These are phyloP conservation scores for Tolypocladium cylindrosporum DNA, from an alignment of 2,329 filamentous ascomycete genomes.

Conservation along the genomic window DNA sequence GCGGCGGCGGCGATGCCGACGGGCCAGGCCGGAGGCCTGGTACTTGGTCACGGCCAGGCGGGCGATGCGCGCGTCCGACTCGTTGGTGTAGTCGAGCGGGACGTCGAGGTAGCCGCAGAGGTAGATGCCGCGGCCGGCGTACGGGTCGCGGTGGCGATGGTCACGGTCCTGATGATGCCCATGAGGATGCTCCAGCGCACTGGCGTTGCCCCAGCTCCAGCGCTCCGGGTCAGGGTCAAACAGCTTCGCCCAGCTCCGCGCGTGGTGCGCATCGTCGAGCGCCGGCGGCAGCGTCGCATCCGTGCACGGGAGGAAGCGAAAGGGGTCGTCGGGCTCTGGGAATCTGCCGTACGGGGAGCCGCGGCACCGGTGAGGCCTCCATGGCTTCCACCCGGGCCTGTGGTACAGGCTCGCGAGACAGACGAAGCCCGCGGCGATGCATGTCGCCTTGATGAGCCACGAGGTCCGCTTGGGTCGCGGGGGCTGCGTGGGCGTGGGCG, in stretches of 20 bases:
- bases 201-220: conserved; percentile 34
- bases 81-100: conserved; percentile 36
- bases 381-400: not conserved
- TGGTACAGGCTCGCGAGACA: not conserved
- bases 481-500: not conserved
- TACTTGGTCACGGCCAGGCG: conserved; percentile 39
- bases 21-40: conserved; percentile 34
- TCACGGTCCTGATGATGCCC: not conserved
- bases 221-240: conserved; percentile 32
- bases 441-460: not conserved
- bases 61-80: conserved; percentile 29
- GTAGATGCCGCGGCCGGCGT: conserved; percentile 31
- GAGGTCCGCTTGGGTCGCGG: not conserved
- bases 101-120: conserved; percentile 38
- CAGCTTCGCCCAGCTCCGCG: conserved; percentile 26
- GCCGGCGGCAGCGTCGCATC: conserved; percentile 26
- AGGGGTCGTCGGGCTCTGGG: conserved; percentile 30
- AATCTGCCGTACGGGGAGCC: conserved; percentile 16
- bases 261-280: conserved; percentile 27
- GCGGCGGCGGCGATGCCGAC: conserved; percentile 3
- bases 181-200: not conserved
- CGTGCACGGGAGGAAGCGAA: conserved; percentile 38
- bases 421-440: not conserved
- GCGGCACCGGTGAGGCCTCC: conserved; percentile 4
- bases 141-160: conserved; percentile 15